Conservation (phyloP, 73 alveolate species). For the Tetrahymena malaccensis region DNA sequence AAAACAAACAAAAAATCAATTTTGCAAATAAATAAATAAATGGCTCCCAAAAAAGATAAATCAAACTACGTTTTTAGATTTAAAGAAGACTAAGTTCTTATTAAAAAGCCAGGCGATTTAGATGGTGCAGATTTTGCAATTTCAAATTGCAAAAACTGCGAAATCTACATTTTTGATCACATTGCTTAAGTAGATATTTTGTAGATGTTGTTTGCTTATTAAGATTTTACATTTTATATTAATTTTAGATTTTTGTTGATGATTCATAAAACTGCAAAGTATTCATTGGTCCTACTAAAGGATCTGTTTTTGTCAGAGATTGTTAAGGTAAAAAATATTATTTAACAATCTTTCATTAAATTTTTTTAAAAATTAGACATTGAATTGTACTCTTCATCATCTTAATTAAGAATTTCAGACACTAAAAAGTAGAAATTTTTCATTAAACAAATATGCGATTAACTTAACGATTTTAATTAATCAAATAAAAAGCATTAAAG, state of each 20-base stretch:
- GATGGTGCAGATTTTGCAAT: slow-evolving; percentile 66
- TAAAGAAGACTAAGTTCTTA: slow-evolving; percentile 50
- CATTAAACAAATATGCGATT: neutral
- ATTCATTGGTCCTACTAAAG: slow-evolving; percentile 65
- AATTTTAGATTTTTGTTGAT: slow-evolving; percentile 50
- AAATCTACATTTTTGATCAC: slow-evolving; percentile 56
- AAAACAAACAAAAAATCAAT: neutral
- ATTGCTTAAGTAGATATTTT: slow-evolving; percentile 47
- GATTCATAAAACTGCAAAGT: slow-evolving; percentile 57
- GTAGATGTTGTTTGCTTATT: neutral
- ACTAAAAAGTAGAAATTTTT: slow-evolving; percentile 34
- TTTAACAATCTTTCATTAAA: too few species aligned
- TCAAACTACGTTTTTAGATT: slow-evolving; percentile 54
- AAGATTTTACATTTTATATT: neutral
- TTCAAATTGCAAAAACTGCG: slow-evolving; percentile 57
- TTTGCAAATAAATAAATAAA: neutral
- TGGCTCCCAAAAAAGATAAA: slow-evolving; percentile 43
- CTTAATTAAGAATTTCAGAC: slow-evolving; percentile 68
- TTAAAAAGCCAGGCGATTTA: slow-evolving; percentile 70
- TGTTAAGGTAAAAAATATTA: slow-evolving; percentile 40
- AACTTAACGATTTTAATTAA: neutral
- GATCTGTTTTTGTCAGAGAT: slow-evolving; percentile 63
- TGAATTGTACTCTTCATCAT: slow-evolving; percentile 50
- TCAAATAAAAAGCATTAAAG: slow-evolving; percentile 37
- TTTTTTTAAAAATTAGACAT: slow-evolving; percentile 12